A percentile compares a stretch with the other conserved stretches of the same genome.
These are phyloP conservation scores for Trichoderma gamsii DNA, from an alignment of 495 filamentous ascomycete genomes.

Conservation along the genomic window DNA sequence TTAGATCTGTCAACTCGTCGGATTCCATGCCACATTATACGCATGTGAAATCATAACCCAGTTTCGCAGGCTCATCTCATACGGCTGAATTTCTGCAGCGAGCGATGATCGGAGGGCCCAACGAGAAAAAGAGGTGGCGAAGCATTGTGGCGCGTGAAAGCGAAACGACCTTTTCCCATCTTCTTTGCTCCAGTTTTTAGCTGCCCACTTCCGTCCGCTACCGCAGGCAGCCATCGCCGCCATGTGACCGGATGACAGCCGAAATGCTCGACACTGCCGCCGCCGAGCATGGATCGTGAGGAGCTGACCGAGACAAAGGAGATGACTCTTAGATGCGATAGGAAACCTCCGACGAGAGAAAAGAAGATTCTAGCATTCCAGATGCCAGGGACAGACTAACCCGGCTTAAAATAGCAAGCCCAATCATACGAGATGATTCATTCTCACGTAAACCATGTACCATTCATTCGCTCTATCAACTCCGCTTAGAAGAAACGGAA, in stretches of 20 bases:
- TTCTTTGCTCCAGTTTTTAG: neutral
- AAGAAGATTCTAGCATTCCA: no score
- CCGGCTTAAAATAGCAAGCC: no score
- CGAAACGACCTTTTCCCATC: neutral
- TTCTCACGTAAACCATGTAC: no score
- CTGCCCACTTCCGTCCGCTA: neutral
- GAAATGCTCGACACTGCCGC: neutral
- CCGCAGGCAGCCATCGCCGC: neutral
- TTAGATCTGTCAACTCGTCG: neutral
- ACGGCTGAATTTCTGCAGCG: neutral
- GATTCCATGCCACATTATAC: neutral
- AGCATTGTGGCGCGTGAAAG: neutral
- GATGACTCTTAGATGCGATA: no score
- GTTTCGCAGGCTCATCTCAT: neutral
- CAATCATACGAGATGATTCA: no score
- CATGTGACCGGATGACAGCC: conserved; percentile 7
- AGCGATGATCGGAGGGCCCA: neutral
- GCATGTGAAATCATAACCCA: neutral
- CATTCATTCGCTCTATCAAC: no score
- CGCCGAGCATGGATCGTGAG: neutral
- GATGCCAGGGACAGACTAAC: no score
- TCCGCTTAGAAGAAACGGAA: no score
- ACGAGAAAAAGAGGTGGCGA: neutral
- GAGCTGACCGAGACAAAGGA: neutral
- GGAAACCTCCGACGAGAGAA: no score